Evolutionary conservation across 148 eudicot genomes (phyloP), one percentile per base, ranked within the genome.

Genomic region (Spergularia marina): DNA sequence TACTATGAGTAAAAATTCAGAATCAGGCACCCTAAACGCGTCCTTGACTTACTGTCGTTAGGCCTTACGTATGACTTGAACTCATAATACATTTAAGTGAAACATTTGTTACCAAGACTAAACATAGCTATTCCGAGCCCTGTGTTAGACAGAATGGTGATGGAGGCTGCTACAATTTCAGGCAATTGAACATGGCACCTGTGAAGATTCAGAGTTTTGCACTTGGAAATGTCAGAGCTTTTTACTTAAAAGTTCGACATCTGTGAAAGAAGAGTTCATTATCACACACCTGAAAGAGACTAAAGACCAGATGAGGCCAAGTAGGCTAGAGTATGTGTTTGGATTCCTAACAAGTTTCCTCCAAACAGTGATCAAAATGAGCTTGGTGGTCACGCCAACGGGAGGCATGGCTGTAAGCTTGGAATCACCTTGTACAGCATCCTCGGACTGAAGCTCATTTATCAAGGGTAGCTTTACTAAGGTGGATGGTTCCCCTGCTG

Each of bases 91-190:
- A 30, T 30, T 30, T 30, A 30, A 30, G 36, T 30, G 36, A 30
- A 30, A 30, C 36, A 30, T 30, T 30, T 30, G 36, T 65, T 81
- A 93, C 98, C 98, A 25, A 93, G 94, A 76, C 98, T 91, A 63
- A 93, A 91, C 94, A 91, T 93, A 7, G 94, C 91, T 96, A 93
- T 89, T 49, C 98, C 98, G 55, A 93, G 98, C n/a, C 93, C 93
- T 36, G 93, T 89, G 83, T 89, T 84, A 15, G 98, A 91, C 34
- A 93, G 77, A 34, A 93, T 93, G 0, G 84, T 68, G 18, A 93
- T 88, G 0, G 98, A 93, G 59, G 84, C 85, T 4, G 89, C 91
- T 21, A 91, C 73, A 9, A 93, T 91, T 1, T 84, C 85, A n/a
- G 98, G 98, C 98, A 93, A 86, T 52, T 78, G 79, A 66, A 91